Evolutionary conservation across 805 yeast species (phyloP).

Genomic region (Nematodospora valgi): DNA sequence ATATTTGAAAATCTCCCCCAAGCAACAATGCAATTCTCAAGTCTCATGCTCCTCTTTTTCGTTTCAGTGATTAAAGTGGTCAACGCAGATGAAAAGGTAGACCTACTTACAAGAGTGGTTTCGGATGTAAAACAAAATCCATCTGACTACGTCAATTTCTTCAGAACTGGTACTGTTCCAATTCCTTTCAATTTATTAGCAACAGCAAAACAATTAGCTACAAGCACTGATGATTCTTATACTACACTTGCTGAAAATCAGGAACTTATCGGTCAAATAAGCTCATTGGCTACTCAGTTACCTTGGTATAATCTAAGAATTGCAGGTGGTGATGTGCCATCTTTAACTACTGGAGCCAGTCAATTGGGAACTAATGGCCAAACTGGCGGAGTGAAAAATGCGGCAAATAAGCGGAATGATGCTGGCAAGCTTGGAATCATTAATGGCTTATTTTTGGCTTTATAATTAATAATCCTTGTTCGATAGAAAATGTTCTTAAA

Average conservation of each 20-base stretch:
- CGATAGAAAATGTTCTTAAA: neutral
- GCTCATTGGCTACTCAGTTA: constrained; percentile 29
- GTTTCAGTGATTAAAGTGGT: neutral
- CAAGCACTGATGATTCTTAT: constrained; percentile 34
- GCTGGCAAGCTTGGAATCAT: neutral
- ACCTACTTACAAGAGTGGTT: constrained; percentile 33
- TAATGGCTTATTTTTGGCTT: neutral
- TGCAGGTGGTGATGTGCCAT: constrained; percentile 6
- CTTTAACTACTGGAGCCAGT: constrained; percentile 3
- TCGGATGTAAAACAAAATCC: constrained; percentile 27
- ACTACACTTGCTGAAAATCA: constrained; percentile 29
- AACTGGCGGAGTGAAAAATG: too few relatives aligned
- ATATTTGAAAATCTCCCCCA: too few relatives aligned
- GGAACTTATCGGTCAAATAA: constrained; percentile 18
- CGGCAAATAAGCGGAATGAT: neutral
- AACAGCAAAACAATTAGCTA: constrained; percentile 27
- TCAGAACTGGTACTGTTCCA: constrained; percentile 20
- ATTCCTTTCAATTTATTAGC: constrained; percentile 27
- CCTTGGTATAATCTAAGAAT: constrained; percentile 33
- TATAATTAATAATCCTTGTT: neutral
- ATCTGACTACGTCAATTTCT: constrained; percentile 23
- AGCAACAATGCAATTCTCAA: too few relatives aligned
- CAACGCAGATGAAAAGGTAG: constrained; percentile 6
- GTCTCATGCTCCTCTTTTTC: neutral
- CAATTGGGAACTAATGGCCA: too few relatives aligned